These are phyloP conservation scores for Tetrahymena malaccensis DNA, from an alignment of 73 alveolate genomes.

Conservation along the genomic window DNA sequence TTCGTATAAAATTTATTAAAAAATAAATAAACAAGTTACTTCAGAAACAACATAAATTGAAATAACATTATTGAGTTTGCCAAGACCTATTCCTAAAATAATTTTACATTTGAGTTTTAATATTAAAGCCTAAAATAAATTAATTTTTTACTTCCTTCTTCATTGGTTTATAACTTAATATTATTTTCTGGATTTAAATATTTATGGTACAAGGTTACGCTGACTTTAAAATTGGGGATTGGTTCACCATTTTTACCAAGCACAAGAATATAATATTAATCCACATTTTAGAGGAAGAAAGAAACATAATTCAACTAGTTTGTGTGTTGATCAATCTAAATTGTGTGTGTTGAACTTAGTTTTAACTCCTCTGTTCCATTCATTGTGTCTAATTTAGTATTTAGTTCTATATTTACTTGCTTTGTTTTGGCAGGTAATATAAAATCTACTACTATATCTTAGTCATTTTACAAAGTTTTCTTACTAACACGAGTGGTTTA, in stretches of 20 bases:
- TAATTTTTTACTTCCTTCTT: not conserved
- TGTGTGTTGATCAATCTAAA: not conserved
- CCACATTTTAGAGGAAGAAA: not conserved
- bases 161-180: not conserved
- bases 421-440: not conserved
- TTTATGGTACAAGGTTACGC: not conserved
- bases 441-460: not conserved
- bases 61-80: not conserved
- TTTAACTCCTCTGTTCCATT: not conserved
- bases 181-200: not conserved
- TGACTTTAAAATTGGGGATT: not conserved
- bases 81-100: not conserved
- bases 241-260: not conserved
- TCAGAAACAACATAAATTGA: not conserved
- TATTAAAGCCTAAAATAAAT: not conserved
- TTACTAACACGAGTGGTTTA: constrained; percentile 18
- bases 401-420: not conserved
- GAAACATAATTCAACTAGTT: not conserved
- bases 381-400: not conserved
- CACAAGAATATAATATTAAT: not conserved
- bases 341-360: not conserved
- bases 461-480: constrained; percentile 30
- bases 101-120: not conserved
- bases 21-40: not conserved
- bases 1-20: not conserved